Base-by-base conservation (phyloP, 768 basidiomycete genomes). In the Rhodotorula taiwanensis region DNA sequence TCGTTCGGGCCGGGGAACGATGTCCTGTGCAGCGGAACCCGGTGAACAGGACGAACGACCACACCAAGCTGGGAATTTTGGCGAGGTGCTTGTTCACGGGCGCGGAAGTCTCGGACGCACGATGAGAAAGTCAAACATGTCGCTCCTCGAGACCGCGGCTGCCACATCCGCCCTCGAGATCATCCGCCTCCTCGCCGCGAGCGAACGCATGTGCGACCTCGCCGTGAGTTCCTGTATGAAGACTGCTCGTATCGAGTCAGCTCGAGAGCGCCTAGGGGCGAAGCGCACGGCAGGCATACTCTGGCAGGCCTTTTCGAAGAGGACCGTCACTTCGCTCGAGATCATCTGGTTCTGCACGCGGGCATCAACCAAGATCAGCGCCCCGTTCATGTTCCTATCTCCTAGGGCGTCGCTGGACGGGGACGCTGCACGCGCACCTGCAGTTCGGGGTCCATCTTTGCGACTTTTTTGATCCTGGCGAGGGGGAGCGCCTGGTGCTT, bases 281-380 rank as follows among this genome's bases (percentile, higher is more conserved):
- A 43, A 11, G 15, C 21, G 30, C 11, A 42, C 33, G 42, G 31
- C 27, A 23, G 16, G 83, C 90, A 72, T 71, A 97, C 94, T 87
- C 81, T 98, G 94, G 77, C 94, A 98, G 57, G 94, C 94, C 77
- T 97, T 97, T 79, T 90, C 92, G 76, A 97, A 94, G 43, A 98
- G 78, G 62, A 98, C 88, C 10, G 94, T 94, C 15, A 91, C 94
- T 87, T 99, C 94, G 61, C 91, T 90, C 56, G 94, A 91, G 71
- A 98, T 98, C 94, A 98, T 98, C 92, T 92, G 67, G 28, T 30
- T 28, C 59, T 52, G 42, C n/a, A n/a, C n/a, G n/a, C n/a, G n/a
- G n/a, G n/a, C n/a, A n/a, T n/a, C n/a, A n/a, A n/a, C n/a, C n/a
- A n/a, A n/a, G n/a, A n/a, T n/a, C n/a, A n/a, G n/a, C n/a, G n/a